Evolutionary conservation across 768 basidiomycete genomes (phyloP), one percentile per base, ranked within the genome.

Genomic region (Dioszegia hungarica): DNA sequence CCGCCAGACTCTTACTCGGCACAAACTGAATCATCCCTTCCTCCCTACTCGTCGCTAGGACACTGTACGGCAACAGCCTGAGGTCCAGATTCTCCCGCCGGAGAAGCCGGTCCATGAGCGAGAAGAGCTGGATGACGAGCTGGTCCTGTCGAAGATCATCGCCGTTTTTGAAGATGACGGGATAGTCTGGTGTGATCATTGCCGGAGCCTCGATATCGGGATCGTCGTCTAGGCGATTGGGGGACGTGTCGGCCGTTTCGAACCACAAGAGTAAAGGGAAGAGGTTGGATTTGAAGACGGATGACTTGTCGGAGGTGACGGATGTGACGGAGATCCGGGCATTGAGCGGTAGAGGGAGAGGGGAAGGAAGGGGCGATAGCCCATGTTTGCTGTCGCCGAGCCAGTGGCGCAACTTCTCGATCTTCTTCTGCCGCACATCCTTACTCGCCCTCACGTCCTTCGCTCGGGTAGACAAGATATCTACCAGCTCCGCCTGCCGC

Each of bases 101-200:
- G 59, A 98, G 77, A 24, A 99, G 77, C 45, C 88, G 82, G 72
- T 99, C 92, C 95, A 99, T 99, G 25, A 99, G 83, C 15, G 92
- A 95, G 76, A 99, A 93, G n/a, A 98, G 81, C 75, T 99, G 95
- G 47, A 98, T 87, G 25, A 98, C 93, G 34, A 99, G 84, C 75
- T 99, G 95, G 73, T 99, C 95, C 75, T 99, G 95, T 20, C 95
- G 86, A 82, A 98, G 87, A 72, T 99, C 95, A 72, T 98, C 95
- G 14, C 95, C 95, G 64, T 97, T 93, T 77, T 98, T 99, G 82
- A 98, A 97, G 59, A 99, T 98, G 49, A 97, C 83, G 0, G 93
- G 89, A 75, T 88, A 98, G 71, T 92, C 89, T 8, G 62, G 67
- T 6, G 58, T 61, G 29, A 71, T 66, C 20, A 61, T 41, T 27